phyloP scores from a whole-genome alignment of 345 rosid species.

The thale cress (Arabidopsis thaliana) region TAIR10.1 NC_003076.8:4237501-4238000 shows the following conservation, averaged over 20 bases:
- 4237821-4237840: constrained; percentile 10
- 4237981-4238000: neutral
- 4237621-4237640: constrained; percentile 16
- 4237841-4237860: neutral
- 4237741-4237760: neutral
- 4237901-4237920: neutral
- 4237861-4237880: constrained; percentile 1
- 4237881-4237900: neutral
- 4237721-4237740: constrained; percentile 9
- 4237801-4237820: neutral
- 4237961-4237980: neutral
- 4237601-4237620: constrained; percentile 12
- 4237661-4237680: constrained; percentile 9
- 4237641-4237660: neutral
- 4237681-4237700: constrained; percentile 17
- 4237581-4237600: constrained; percentile 24
- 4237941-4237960: constrained; percentile 2
- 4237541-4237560: constrained; percentile 36
- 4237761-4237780: neutral
- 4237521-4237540: constrained; percentile 22
- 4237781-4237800: neutral
- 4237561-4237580: constrained; percentile 40
- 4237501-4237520: constrained; percentile 30
- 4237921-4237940: neutral
- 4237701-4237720: constrained; percentile 28